These are phyloP conservation scores for Xerophyta viscosa DNA, from an alignment of 106 monocot genomes.

Conservation along the genomic window DNA sequence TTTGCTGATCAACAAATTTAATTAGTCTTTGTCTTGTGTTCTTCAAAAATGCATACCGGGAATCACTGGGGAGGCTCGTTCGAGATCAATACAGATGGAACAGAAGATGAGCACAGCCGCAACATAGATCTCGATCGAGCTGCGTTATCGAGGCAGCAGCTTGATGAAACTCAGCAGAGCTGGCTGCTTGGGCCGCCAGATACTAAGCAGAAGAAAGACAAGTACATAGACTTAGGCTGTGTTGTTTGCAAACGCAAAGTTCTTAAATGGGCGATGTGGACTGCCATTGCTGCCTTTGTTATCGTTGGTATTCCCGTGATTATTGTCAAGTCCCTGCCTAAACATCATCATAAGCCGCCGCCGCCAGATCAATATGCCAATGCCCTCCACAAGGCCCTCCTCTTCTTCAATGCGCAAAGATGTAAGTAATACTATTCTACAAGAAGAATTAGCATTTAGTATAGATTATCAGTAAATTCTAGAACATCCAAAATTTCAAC, in stretches of 20 bases:
- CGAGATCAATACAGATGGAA: conserved; percentile 39
- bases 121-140: conserved; percentile 53
- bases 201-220: conserved; percentile 39
- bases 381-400: conserved; percentile 81
- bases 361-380: conserved; percentile 72
- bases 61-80: conserved; percentile 94
- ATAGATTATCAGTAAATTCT: too few species aligned
- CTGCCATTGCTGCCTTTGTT: conserved; percentile 37
- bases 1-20: too few species aligned
- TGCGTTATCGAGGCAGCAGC: conserved; percentile 42
- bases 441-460: too few species aligned
- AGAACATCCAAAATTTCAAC: too few species aligned
- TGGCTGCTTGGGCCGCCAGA: conserved; percentile 78
- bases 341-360: conserved; percentile 29
- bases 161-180: conserved; percentile 86
- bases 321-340: conserved; percentile 60
- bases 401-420: conserved; percentile 97
- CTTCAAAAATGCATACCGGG: conserved; percentile 43
- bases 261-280: conserved; percentile 38
- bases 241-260: conserved; percentile 67
- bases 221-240: conserved; percentile 87
- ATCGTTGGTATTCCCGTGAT: conserved; percentile 75
- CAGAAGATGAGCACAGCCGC: conserved; percentile 60
- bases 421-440: conserved; percentile 43
- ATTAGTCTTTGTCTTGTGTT: too few species aligned